Evolutionary conservation across 805 yeast genomes (phyloP), one percentile per base, ranked within the genome.

Genomic region (Teunomyces barrocoloradensis): DNA sequence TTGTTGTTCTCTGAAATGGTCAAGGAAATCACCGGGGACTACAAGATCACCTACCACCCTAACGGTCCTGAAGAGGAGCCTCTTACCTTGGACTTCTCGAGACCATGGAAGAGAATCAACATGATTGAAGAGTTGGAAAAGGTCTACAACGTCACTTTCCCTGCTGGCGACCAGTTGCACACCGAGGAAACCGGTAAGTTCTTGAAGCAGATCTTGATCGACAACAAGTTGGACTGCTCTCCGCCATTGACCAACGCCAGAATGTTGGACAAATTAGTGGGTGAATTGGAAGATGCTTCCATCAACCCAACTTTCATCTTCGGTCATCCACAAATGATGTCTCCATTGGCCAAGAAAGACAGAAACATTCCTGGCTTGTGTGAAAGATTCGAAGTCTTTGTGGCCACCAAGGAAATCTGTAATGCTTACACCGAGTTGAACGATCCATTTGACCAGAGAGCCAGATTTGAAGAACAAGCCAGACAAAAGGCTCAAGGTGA

Each of bases 311-410:
- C 98, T 41, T 92, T 92, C 73, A 88, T 92, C 71, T 91, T 89
- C 64, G 99, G 99, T 60, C 99, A 92, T 72, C 99, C 99, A 50
- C 97, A 92, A 77, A 89, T 92, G 95, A 92, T 92, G 99, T 92
- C 98, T 49, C 99, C 99, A 57, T 81, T 92, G 73, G 99, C 99
- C 66, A 92, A 92, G 78, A 89, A 88, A 76, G 88, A 92, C 68
- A 85, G 99, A 74, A 79, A 84, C 51, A 79, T 81, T 54, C 96
- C 96, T 51, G 99, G 99, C 61, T 77, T 92, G 66, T 90, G 97
- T 80, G 99, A 92, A 76, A 84, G 99, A 73, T 92, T 92, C 69
- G 99, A 92, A 77, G 97, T 94, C 50, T 92, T 92, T 64, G 98
- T 94, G 57, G 98, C 96, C 48, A 94, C 98, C 57, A 92, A 92